Evolutionary conservation across 164 flowering plant species (phyloP), one percentile per base, ranked within the genome.

Genomic region (Paratinospora sagittata): DNA sequence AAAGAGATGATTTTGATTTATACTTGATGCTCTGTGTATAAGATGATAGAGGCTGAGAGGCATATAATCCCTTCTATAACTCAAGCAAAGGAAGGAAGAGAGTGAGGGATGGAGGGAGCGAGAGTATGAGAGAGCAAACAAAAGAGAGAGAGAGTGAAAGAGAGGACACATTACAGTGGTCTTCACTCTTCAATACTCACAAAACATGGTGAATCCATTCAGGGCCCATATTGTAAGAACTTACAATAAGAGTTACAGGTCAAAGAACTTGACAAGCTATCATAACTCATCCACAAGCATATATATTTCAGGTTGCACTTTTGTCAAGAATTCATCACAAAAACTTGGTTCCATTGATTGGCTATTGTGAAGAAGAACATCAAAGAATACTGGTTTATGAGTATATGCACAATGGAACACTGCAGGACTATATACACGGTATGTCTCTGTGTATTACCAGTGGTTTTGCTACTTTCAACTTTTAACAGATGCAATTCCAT

Each of bases 331-430:
- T 95, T 82, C 99, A 92, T 74, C 99, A 95, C 69, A 85, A 97
- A 70, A 90, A 92, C 74, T 84, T 95, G 86, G 99, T 95, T 79
- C 90, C 94, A 66, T 77, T 95, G 24, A 85, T 91, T 77, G 99
- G 97, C 72, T 92, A 85, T 75, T 90, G 97, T 76, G 90, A 95
- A 79, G 97, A 95, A 80, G 87, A 76, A 47, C 75, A 86, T 39
- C 91, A 88, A 63, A 72, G 87, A 36, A 84, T 90, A 68, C 83
- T 95, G 77, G 97, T 95, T 34, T 95, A 95, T 52, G 99, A 92
- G 81, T 95, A 88, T 76, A 92, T 95, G 98, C 98, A 95, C 83
- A 95, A 95, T 69, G 97, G 97, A 68, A 88, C 97, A 63, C 76
- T 95, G 78, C 74, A 89, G 67, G 96, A 95, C 79, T 94, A 84